phyloP scores from a whole-genome alignment of 352 stramenopile genomes.

The Thraustochytrium sp. region DNA sequence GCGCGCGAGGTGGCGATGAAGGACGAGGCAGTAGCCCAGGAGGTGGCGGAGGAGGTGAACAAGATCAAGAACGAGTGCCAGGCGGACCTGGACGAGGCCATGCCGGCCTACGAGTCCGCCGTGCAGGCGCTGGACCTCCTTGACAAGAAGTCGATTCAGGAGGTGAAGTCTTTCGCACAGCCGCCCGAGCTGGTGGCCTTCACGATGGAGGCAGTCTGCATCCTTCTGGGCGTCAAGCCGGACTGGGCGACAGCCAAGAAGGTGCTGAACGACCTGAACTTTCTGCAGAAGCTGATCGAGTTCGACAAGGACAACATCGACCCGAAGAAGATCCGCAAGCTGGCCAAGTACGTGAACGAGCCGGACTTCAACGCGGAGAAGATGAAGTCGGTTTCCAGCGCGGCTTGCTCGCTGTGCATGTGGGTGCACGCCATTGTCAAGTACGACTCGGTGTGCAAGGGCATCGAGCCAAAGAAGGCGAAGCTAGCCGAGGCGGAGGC shows the following conservation, averaged over 20 bases:
- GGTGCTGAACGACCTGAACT: conserved; percentile 82
- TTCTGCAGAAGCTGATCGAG: conserved; percentile 76
- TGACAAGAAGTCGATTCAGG: conserved; percentile 84
- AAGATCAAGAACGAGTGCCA: conserved; percentile 88
- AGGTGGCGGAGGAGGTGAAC: conserved; percentile 80
- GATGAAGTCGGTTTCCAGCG: conserved; percentile 68
- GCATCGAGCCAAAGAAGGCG: conserved; percentile 79
- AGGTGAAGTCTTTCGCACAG: conserved; percentile 83
- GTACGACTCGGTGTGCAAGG: conserved; percentile 85
- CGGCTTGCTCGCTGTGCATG: conserved; percentile 84
- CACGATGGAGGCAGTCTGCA: conserved; percentile 82
- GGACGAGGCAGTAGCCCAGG: conserved; percentile 56
- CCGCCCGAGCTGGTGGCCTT: conserved; percentile 71
- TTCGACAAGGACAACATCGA: conserved; percentile 91
- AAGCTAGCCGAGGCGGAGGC: conserved; percentile 75
- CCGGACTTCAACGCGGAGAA: conserved; percentile 79
- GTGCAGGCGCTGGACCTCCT: conserved; percentile 80
- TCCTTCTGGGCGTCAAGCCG: conserved; percentile 75
- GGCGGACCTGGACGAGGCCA: conserved; percentile 77
- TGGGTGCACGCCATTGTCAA: conserved; percentile 86
- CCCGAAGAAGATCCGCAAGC: conserved; percentile 71
- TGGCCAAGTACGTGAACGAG: conserved; percentile 77
- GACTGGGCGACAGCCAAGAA: conserved; percentile 85
- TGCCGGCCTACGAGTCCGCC: conserved; percentile 80
- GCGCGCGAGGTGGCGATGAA: conserved; percentile 81